Base-by-base conservation (phyloP, 1,139 yeast genomes). In the Hansenula anomala region DNA sequence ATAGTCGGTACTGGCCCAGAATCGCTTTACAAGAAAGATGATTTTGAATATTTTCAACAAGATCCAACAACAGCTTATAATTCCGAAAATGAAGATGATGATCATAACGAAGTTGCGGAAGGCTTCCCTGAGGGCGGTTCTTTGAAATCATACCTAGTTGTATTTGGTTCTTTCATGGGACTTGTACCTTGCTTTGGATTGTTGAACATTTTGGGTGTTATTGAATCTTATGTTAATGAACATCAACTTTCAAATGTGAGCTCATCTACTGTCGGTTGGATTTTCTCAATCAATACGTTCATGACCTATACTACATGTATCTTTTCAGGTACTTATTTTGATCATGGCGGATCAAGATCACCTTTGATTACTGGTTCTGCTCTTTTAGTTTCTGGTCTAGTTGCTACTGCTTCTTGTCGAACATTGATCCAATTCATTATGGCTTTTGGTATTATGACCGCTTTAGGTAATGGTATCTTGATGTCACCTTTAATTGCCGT, bases 211-310 rank as follows among this genome's bases (percentile, higher is more conserved):
- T 59, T 75, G 25, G 87, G 87, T 40, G 86, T 80, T 1, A 69
- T 80, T 33, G 82, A 80, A 56, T 71, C 80, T 2, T 78, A 78
- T 46, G 67, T 80, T 9, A 65, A 74, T 22, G 55, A 59, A 5
- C 70, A 79, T 50, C 82, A 78, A 48, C 61, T 80, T 36, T 58
- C 64, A 4, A 45, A 63, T 27, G 66, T 66, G 9, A 58, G 67
- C 12, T 61, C 77, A 3, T 68, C 80, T 1, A 65, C 71, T 13
- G 71, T 78, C 4, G 76, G 85, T 7, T 81, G 89, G 90, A 73
- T 82, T 30, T 80, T 81, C 55, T 76, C 88, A 2, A 54, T 81
- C 25, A 75, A 69, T 54, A 59, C 78, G 24, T 80, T 81, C 35
- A 60, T 78, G 16, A 63, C 73, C 48, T 79, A 73, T 59, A 67